A percentile compares a stretch with the other conserved stretches of the same genome.
Conservation (phyloP, 2,329 filamentous ascomycete genomes). For the Coniella vitis region DNA sequence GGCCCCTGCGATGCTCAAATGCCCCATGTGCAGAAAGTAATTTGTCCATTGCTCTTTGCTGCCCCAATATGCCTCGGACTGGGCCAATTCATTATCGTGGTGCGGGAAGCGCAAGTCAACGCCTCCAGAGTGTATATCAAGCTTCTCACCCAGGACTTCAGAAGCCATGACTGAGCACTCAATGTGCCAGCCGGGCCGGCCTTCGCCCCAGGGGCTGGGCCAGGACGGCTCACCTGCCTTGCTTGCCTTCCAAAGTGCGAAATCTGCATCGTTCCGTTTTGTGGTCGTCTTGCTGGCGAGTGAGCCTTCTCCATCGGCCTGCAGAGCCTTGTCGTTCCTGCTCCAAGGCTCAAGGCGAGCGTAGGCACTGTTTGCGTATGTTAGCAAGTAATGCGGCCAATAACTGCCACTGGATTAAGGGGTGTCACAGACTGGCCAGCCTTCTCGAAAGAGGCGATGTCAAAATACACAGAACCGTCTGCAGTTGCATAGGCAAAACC, state of each 20-base stretch:
- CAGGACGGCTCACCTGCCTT: conserved; percentile 90
- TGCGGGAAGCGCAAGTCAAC: conserved; percentile 89
- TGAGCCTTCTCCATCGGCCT: conserved; percentile 85
- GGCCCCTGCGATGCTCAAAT: conserved; percentile 78
- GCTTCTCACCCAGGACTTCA: conserved; percentile 68
- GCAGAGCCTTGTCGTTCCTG: conserved; percentile 72
- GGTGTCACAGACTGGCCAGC: conserved; percentile 55
- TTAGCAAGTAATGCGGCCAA: too few species aligned
- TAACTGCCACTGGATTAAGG: too few species aligned
- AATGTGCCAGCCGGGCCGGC: conserved; percentile 92
- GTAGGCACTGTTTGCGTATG: conserved; percentile 44
- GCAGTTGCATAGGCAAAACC: conserved; percentile 70
- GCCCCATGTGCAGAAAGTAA: conserved; percentile 90
- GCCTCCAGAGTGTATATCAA: conserved; percentile 91
- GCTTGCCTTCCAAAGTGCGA: conserved; percentile 88
- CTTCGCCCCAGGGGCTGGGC: conserved; percentile 80
- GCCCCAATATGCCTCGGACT: conserved; percentile 62
- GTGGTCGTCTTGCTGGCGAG: conserved; percentile 53
- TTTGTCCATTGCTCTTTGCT: conserved; percentile 69
- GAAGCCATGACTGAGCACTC: conserved; percentile 96
- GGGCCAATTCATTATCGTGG: conserved; percentile 81
- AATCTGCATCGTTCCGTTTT: conserved; percentile 76
- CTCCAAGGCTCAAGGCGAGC: conserved; percentile 81
- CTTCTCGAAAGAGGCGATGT: conserved; percentile 79
- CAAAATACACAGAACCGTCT: conserved; percentile 90